A percentile compares a stretch with the other conserved stretches of the same genome.
Conservation (phyloP, 495 filamentous ascomycete species). For the Lentithecium fluviatile region DNA sequence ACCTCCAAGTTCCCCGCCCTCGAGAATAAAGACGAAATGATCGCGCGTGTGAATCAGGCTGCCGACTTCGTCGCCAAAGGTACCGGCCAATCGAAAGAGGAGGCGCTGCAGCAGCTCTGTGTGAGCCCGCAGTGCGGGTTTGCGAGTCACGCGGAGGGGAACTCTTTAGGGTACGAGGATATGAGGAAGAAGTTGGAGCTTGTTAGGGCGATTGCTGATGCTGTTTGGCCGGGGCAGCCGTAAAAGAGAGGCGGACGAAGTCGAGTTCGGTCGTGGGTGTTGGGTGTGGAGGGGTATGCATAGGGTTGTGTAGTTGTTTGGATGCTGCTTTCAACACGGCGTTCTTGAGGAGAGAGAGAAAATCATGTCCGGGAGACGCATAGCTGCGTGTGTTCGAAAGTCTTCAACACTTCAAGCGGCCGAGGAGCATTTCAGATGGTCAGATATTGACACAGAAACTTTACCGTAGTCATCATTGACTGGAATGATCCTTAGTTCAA, state of each 20-base stretch:
- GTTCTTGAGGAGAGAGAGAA: conserved; percentile 5
- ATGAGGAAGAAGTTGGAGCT: conserved; percentile 55
- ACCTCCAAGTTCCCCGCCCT: conserved; percentile 63
- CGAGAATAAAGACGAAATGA: conserved; percentile 61
- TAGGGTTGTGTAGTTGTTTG: conserved; percentile 7
- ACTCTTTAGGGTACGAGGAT: conserved; percentile 59
- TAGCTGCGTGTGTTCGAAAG: too few species aligned
- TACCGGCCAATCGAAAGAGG: conserved; percentile 40
- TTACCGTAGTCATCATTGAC: too few species aligned
- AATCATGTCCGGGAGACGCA: background rate
- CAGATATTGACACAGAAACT: too few species aligned
- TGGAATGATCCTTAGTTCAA: too few species aligned
- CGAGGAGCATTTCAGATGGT: too few species aligned
- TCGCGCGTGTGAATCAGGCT: conserved; percentile 57
- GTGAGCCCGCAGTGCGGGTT: conserved; percentile 69
- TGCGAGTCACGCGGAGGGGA: conserved; percentile 63
- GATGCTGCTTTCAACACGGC: conserved; percentile 27
- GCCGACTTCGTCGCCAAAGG: conserved; percentile 60
- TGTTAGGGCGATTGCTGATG: conserved; percentile 52
- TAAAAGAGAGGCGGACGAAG: too few species aligned
- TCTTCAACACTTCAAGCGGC: too few species aligned
- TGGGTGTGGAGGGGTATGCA: background rate
- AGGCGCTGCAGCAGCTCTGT: conserved; percentile 59
- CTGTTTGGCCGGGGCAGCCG: conserved; percentile 49
- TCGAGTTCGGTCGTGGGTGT: background rate